Conservation (phyloP, 345 rosid species). For the Citrus reticulata region DNA sequence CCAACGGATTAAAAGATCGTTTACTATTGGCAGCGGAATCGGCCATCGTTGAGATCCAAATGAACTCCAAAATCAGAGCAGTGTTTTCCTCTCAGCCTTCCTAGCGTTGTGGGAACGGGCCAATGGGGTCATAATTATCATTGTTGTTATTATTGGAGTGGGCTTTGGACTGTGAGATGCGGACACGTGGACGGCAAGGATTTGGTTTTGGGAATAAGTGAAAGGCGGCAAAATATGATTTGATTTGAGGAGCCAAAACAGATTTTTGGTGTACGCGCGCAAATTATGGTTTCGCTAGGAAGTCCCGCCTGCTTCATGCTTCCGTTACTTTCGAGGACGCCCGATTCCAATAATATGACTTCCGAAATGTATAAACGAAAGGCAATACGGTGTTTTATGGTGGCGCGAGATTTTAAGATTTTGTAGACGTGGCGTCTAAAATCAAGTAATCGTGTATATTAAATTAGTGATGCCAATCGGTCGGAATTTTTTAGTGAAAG, state of each 20-base stretch:
- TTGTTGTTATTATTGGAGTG: too few species aligned
- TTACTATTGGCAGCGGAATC: conserved; percentile 13
- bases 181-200: conserved; percentile 36
- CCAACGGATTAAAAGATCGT: conserved; percentile 59
- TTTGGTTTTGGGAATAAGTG: conserved; percentile 7
- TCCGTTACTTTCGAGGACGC: neutral
- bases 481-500: too few species aligned
- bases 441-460: too few species aligned
- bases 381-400: neutral
- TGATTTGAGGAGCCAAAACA: conserved; percentile 18
- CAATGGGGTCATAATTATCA: too few species aligned
- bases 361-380: neutral
- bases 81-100: neutral
- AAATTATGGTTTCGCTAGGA: neutral
- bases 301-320: neutral
- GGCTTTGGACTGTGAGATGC: neutral
- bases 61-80: neutral
- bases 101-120: neutral
- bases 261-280: conserved; percentile 20
- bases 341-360: neutral
- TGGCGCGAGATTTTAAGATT: neutral
- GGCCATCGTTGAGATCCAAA: conserved; percentile 30
- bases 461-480: too few species aligned
- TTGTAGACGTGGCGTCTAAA: neutral
- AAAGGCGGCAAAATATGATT: conserved; percentile 23